Percentiles rank a stretch among this genome's conserved stretches.
Evolutionary conservation across 2,329 filamentous ascomycete genomes (phyloP).

Genomic region (Incumbomyces lentus): DNA sequence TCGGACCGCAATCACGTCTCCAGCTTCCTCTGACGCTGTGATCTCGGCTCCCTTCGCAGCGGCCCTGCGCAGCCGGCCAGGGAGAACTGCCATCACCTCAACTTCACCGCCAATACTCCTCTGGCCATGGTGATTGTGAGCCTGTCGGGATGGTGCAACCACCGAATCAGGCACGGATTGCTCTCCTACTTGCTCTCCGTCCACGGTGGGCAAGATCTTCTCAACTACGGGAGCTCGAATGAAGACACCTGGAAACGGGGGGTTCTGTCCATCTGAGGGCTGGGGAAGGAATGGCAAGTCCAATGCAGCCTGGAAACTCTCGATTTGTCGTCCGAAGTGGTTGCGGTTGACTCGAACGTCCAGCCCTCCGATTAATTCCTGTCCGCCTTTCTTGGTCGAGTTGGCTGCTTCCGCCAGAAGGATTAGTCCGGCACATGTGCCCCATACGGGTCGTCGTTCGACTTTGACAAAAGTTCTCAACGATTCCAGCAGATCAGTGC

Average conservation of each 20-base stretch:
- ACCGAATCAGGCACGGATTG: slow-evolving; percentile 40
- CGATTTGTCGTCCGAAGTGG: slow-evolving; percentile 85
- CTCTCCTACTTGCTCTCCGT: slow-evolving; percentile 44
- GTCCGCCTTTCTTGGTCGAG: slow-evolving; percentile 77
- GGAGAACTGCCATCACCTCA: slow-evolving; percentile 49
- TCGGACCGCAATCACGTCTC: slow-evolving; percentile 77
- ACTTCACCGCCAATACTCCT: slow-evolving; percentile 40
- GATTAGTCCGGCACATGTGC: slow-evolving; percentile 90
- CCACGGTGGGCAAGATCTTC: slow-evolving; percentile 51
- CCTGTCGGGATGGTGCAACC: slow-evolving; percentile 45
- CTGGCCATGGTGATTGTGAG: slow-evolving; percentile 36
- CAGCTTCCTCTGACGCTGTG: slow-evolving; percentile 31
- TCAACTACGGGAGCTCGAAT: slow-evolving; percentile 93
- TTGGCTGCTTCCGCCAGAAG: slow-evolving; percentile 80
- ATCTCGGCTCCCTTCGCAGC: slow-evolving; percentile 34
- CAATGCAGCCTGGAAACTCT: slow-evolving; percentile 74
- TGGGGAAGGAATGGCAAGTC: slow-evolving; percentile 57
- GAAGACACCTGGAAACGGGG: slow-evolving; percentile 71
- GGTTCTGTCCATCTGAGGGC: slow-evolving; percentile 19
- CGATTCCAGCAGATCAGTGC: slow-evolving; percentile 72
- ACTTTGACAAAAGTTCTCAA: slow-evolving; percentile 81
- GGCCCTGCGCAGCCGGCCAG: slow-evolving; percentile 41
- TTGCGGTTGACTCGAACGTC: slow-evolving; percentile 87
- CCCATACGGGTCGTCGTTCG: slow-evolving; percentile 76
- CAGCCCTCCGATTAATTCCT: slow-evolving; percentile 85